A percentile compares a stretch with the other conserved stretches of the same genome.
Conservation (phyloP, 768 basidiomycete species). For the Suillus americanus region DNA sequence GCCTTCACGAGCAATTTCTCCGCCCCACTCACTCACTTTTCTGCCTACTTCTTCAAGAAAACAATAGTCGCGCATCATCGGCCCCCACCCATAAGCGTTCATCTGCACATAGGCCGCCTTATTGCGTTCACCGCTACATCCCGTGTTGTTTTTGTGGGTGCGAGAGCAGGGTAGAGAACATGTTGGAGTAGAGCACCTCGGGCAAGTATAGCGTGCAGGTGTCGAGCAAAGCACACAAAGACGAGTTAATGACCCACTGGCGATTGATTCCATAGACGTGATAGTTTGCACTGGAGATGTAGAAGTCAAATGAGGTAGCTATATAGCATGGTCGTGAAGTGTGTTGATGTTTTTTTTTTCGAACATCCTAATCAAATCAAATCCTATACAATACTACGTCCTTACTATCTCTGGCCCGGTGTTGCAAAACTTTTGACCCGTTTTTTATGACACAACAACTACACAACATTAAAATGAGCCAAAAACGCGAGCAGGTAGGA, state of each 20-base stretch:
- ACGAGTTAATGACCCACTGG: constrained; percentile 8
- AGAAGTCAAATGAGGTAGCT: not conserved
- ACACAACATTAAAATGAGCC: no score
- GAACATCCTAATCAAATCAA: not conserved
- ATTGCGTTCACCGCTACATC: constrained; percentile 74
- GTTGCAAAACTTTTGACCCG: no score
- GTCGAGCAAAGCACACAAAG: constrained; percentile 53
- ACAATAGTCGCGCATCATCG: constrained; percentile 87
- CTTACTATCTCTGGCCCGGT: no score
- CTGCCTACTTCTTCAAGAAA: constrained; percentile 84
- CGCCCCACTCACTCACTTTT: constrained; percentile 71
- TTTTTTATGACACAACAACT: no score
- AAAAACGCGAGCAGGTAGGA: no score
- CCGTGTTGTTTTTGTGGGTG: constrained; percentile 59
- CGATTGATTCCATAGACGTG: not conserved
- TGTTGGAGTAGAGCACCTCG: constrained; percentile 66
- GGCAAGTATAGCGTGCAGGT: constrained; percentile 73
- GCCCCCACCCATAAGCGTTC: constrained; percentile 82
- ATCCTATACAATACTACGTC: not conserved
- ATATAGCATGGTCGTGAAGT: not conserved
- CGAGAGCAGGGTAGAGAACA: constrained; percentile 73
- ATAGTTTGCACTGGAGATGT: not conserved
- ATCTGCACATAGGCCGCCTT: constrained; percentile 74
- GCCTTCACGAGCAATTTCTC: constrained; percentile 64
- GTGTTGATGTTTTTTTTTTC: not conserved